These are phyloP conservation scores for Vaccinium myrtillus DNA, from an alignment of 148 eudicot genomes.

Conservation along the genomic window DNA sequence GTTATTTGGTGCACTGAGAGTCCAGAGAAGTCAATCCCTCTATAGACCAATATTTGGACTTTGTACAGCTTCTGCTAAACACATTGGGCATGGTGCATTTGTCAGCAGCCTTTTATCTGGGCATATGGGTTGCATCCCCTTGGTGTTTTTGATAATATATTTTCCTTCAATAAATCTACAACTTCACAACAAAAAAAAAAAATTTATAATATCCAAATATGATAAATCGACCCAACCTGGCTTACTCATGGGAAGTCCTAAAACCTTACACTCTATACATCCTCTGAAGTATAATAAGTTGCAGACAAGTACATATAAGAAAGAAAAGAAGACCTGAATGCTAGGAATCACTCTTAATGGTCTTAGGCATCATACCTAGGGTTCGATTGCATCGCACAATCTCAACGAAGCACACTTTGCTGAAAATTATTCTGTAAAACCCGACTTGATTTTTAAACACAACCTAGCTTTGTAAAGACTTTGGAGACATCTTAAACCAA, in stretches of 20 bases:
- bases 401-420: background rate
- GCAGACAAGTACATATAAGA: background rate
- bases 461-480: background rate
- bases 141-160: background rate
- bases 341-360: background rate
- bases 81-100: background rate
- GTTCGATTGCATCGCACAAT: background rate
- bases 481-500: background rate
- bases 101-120: background rate
- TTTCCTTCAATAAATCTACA: background rate
- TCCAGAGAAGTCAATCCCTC: background rate
- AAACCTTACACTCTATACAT: background rate
- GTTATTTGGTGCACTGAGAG: background rate
- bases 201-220: background rate
- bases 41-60: background rate
- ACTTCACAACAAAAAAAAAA: no score
- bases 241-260: background rate
- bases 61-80: background rate
- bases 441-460: background rate
- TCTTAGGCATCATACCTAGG: background rate
- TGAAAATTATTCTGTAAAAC: background rate
- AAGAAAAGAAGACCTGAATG: background rate
- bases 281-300: background rate
- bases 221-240: background rate
- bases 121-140: background rate